Evolutionary conservation across 2,329 filamentous ascomycete species (phyloP).

Genomic region (Ophiostoma ulmi): DNA sequence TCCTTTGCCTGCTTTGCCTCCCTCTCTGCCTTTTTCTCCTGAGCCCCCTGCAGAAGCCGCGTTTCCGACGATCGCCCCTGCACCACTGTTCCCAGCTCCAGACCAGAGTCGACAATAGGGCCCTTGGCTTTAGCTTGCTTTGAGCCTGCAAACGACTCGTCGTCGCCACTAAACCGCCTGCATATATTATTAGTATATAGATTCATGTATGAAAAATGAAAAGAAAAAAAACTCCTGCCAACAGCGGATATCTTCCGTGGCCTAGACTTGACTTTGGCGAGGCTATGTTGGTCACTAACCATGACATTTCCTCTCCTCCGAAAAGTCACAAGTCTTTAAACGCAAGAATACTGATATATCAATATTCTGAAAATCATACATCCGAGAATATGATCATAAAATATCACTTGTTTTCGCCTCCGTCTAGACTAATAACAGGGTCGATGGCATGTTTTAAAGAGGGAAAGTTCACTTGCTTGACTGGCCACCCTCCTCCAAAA

Average conservation of each 20-base stretch:
- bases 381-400: not conserved
- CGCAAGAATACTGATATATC: not conserved
- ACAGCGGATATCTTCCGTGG: not conserved
- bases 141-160: slow-evolving; percentile 27
- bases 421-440: not conserved
- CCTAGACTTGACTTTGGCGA: not conserved
- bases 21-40: not conserved
- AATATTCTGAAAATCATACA: not conserved
- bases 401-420: not conserved
- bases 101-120: slow-evolving; percentile 26
- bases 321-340: not conserved
- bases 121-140: slow-evolving; percentile 4
- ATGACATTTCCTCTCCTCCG: not conserved
- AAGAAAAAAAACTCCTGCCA: not conserved
- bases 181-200: not conserved
- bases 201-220: too few species aligned
- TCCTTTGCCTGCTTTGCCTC: not conserved
- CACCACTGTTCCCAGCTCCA: slow-evolving; percentile 27
- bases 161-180: slow-evolving; percentile 30
- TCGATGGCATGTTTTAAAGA: not conserved
- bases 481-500: slow-evolving; percentile 2
- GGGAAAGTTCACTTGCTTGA: not conserved
- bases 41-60: slow-evolving; percentile 2
- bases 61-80: slow-evolving; percentile 19
- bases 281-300: slow-evolving; percentile 5